Evolutionary conservation across 2,329 filamentous ascomycete species (phyloP).

Genomic region (Fusarium transvaalense): DNA sequence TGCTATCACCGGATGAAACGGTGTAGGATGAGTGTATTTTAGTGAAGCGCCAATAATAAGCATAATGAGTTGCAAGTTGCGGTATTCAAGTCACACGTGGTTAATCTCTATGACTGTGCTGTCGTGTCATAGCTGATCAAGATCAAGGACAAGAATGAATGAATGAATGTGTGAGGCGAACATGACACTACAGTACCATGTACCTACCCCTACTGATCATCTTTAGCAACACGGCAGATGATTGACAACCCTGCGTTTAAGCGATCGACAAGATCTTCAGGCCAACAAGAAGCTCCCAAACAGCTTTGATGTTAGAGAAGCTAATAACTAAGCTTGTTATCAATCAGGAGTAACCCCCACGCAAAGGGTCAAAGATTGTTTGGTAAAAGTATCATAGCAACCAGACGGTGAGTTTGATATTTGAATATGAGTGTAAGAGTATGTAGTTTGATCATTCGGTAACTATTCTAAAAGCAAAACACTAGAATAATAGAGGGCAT

Average conservation of each 20-base stretch:
- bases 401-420: background rate
- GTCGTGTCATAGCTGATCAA: background rate
- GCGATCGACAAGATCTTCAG: slow-evolving; percentile 20
- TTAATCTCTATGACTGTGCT: background rate
- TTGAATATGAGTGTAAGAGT: background rate
- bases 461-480: background rate
- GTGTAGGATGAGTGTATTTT: background rate
- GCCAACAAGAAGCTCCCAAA: background rate
- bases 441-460: background rate
- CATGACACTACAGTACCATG: background rate
- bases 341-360: slow-evolving; percentile 4
- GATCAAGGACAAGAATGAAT: background rate
- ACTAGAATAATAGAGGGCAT: background rate
- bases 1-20: slow-evolving; percentile 4
- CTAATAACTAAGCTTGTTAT: background rate
- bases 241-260: background rate
- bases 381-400: slow-evolving; percentile 8
- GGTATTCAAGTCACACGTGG: slow-evolving; percentile 10
- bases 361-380: slow-evolving; percentile 5
- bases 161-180: slow-evolving; percentile 1
- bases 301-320: background rate
- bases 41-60: slow-evolving; percentile 2
- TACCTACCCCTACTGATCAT: background rate
- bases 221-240: slow-evolving; percentile 4
- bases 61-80: background rate